Evolutionary conservation across 352 stramenopile species (phyloP).

Genomic region (Achlya hypogyna): DNA sequence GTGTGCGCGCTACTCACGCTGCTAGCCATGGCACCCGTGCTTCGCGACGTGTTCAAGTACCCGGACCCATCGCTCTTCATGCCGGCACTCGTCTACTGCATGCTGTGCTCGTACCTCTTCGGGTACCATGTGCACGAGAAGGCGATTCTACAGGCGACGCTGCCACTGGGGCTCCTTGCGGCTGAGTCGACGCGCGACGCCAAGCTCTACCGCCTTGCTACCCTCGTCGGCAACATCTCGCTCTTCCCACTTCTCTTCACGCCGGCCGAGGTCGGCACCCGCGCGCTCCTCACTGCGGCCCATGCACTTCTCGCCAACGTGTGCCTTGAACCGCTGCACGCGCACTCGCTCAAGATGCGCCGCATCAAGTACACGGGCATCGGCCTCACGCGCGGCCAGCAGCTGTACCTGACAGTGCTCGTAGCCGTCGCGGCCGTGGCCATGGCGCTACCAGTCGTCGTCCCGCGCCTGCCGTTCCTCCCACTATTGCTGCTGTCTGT

Average conservation of each 20-base stretch:
- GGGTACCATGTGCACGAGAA: conserved; percentile 99
- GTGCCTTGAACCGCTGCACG: conserved; percentile 53
- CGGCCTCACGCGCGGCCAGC: conserved; percentile 44
- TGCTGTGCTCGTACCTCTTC: conserved; percentile 93
- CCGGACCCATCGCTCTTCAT: conserved; percentile 74
- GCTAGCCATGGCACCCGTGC: conserved; percentile 59
- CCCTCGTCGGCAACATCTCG: conserved; percentile 56
- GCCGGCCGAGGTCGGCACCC: conserved; percentile 59
- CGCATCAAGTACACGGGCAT: conserved; percentile 59
- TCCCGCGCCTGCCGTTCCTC: conserved; percentile 50
- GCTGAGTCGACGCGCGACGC: conserved; percentile 73
- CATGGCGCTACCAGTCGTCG: conserved; percentile 45
- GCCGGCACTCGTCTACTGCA: conserved; percentile 78
- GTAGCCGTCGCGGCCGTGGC: conserved; percentile 32
- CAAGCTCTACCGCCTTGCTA: conserved; percentile 70
- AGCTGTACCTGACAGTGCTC: conserved; percentile 30
- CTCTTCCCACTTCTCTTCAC: conserved; percentile 83
- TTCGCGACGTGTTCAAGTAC: conserved; percentile 67
- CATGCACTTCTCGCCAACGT: conserved; percentile 58
- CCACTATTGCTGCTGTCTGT: conserved; percentile 76
- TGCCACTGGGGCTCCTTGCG: conserved; percentile 60
- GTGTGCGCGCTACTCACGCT: conserved; percentile 78
- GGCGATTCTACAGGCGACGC: conserved; percentile 88
- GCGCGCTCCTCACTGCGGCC: conserved; percentile 50
- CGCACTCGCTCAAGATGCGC: conserved; percentile 55